Conservation (phyloP, 768 basidiomycete species). For the Tulasnella sp. region DNA sequence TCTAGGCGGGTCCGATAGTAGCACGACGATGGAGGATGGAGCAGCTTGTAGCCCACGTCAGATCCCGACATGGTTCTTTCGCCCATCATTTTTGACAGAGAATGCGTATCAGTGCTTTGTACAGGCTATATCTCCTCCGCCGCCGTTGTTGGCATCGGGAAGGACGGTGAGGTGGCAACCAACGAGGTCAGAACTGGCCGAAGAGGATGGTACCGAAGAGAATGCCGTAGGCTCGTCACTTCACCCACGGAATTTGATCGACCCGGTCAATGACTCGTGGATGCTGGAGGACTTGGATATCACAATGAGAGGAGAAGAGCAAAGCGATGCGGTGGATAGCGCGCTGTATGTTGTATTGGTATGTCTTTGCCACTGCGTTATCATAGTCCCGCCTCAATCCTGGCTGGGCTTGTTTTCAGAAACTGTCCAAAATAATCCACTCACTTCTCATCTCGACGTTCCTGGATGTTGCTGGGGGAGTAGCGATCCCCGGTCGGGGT, state of each 20-base stretch:
- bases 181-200: neutral
- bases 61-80: slow-evolving; percentile 54
- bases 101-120: slow-evolving; percentile 34
- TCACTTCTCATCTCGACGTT: slow-evolving; percentile 72
- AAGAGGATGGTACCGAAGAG: neutral
- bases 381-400: neutral
- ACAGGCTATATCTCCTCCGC: neutral
- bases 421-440: slow-evolving; percentile 61
- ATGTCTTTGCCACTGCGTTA: no score
- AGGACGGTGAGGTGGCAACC: neutral
- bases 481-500: slow-evolving; percentile 54
- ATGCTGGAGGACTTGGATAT: neutral
- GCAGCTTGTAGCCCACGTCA: slow-evolving; percentile 18
- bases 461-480: slow-evolving; percentile 75
- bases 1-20: neutral
- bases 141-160: no score
- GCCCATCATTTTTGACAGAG: slow-evolving; percentile 43
- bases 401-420: slow-evolving; percentile 20
- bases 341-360: no score
- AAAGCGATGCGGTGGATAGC: no score
- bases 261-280: neutral
- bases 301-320: neutral
- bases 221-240: neutral
- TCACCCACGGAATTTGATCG: neutral
- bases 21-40: slow-evolving; percentile 17